Percentiles rank a stretch among this genome's conserved stretches.
phyloP scores from a whole-genome alignment of 1,139 yeast genomes.

The Casaregolazyma suthepensis region DNA sequence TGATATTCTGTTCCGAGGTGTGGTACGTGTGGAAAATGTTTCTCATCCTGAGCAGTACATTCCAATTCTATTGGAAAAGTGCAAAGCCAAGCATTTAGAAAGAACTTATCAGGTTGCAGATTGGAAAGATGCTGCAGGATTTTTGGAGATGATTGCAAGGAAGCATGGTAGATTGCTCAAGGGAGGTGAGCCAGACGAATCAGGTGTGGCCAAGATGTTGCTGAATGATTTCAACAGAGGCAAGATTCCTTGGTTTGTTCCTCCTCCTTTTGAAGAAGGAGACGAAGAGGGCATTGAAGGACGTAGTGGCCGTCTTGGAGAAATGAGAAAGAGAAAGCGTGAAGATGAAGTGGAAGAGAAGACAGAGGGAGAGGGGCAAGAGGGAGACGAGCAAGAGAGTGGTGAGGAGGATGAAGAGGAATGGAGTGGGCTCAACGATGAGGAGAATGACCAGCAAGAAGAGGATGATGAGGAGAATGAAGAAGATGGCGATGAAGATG shows the following conservation, averaged over 20 bases:
- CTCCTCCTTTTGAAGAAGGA: slow-evolving; percentile 63
- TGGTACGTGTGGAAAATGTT: slow-evolving; percentile 95
- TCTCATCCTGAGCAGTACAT: slow-evolving; percentile 93
- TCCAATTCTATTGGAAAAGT: slow-evolving; percentile 77
- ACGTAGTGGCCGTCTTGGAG: slow-evolving; percentile 25
- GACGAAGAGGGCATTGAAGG: slow-evolving; percentile 19
- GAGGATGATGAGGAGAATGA: slow-evolving; percentile 16
- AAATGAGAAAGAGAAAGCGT: slow-evolving; percentile 21
- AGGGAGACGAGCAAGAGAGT: slow-evolving; percentile 20
- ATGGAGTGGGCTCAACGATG: slow-evolving; percentile 3
- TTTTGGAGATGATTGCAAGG: slow-evolving; percentile 83
- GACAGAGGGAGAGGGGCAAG: slow-evolving; percentile 17
- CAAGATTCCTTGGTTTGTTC: slow-evolving; percentile 94
- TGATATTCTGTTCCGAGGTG: slow-evolving; percentile 94
- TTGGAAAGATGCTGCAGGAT: slow-evolving; percentile 80
- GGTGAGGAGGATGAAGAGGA: slow-evolving; percentile 12
- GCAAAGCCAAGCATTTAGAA: slow-evolving; percentile 86
- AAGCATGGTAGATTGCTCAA: slow-evolving; percentile 87
- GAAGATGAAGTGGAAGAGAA: slow-evolving; percentile 16
- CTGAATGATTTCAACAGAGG: slow-evolving; percentile 95
- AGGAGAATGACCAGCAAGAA: too few relatives aligned
- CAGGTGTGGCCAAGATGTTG: slow-evolving; percentile 84
- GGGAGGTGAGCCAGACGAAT: slow-evolving; percentile 98
- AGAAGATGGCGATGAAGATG: slow-evolving; percentile 14
- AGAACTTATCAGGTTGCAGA: slow-evolving; percentile 93